Evolutionary conservation across 257 asterid genomes (phyloP).

Genomic region (Solanum phureja): DNA sequence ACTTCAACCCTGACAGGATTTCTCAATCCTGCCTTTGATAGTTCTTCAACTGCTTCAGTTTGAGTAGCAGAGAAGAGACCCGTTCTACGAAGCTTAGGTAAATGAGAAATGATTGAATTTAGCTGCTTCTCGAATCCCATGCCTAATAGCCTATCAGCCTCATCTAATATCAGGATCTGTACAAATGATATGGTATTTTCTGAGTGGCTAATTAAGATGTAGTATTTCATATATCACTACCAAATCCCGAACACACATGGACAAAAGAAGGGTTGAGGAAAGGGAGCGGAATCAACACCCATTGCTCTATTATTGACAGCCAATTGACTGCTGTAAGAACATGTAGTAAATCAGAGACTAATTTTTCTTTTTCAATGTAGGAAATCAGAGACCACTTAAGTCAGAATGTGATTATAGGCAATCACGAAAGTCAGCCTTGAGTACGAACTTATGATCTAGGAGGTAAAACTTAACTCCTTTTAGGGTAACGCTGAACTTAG

Average conservation of each 20-base stretch:
- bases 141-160: slow-evolving; percentile 89
- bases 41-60: slow-evolving; percentile 90
- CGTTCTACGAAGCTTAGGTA: slow-evolving; percentile 89
- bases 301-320: not conserved
- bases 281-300: not conserved
- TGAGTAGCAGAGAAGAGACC: slow-evolving; percentile 96
- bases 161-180: slow-evolving; percentile 90
- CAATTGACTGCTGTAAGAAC: not conserved
- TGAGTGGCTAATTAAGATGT: not conserved
- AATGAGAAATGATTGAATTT: slow-evolving; percentile 58
- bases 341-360: not conserved
- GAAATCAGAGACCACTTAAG: not conserved
- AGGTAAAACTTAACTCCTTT: not conserved
- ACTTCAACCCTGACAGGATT: slow-evolving; percentile 94
- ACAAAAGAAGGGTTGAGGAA: not conserved
- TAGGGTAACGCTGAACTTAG: not conserved
- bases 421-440: not conserved
- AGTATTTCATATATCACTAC: not conserved
- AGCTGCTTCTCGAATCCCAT: slow-evolving; percentile 98
- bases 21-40: slow-evolving; percentile 83
- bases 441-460: not conserved
- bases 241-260: not conserved
- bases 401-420: not conserved
- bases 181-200: not conserved
- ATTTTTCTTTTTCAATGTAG: not conserved